Base-by-base conservation (phyloP, 176 grass and related monocot species). In the Eleusine coracana region DNA sequence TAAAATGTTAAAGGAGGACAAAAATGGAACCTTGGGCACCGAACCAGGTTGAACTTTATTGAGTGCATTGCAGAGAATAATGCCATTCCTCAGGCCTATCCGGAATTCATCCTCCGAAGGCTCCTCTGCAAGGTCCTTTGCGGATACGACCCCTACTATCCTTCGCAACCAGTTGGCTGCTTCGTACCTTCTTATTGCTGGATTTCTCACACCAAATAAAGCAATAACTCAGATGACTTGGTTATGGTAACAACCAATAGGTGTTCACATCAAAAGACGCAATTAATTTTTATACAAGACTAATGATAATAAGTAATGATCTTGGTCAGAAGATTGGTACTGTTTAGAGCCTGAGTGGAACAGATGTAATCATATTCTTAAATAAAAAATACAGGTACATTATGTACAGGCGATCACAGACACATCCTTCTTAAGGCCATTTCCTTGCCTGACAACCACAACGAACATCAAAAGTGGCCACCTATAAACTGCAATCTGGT, bases 51-150 rank as follows among this genome's bases (percentile, higher is more conserved):
- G 89, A 87, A 98, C 78, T 75, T 92, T 98, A 79, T 98, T 98
- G 36, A 98, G 87, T 74, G 89, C 87, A 91, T 90, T 92, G 85
- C 96, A 98, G 48, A 98, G 96, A 81, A 95, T 50, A 78, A 98
- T 95, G 34, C 96, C 96, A 83, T 93, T 98, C 83, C 92, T 98
- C 71, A 98, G 80, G 46, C 89, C 91, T 42, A 88, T 28, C 70
- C 89, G 88, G 82, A 98, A 93, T 83, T 98, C 92, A 86, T 98
- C 89, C 85, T 93, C 93, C 0, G 96, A 95, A 15, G 96, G 96
- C 75, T 89, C 89, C 85, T 93, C 92, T 37, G 96, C 87, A 54
- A 98, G 94, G 83, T 98, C 89, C 64, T 45, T 93, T 1, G 87
- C 90, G 25, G 64, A 88, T 3, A 91, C 87, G 10, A 91, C 87